Percentiles rank a stretch among this genome's conserved stretches.
phyloP scores from a whole-genome alignment of 768 basidiomycete species.

The Phaeolepiota aurea region DNA sequence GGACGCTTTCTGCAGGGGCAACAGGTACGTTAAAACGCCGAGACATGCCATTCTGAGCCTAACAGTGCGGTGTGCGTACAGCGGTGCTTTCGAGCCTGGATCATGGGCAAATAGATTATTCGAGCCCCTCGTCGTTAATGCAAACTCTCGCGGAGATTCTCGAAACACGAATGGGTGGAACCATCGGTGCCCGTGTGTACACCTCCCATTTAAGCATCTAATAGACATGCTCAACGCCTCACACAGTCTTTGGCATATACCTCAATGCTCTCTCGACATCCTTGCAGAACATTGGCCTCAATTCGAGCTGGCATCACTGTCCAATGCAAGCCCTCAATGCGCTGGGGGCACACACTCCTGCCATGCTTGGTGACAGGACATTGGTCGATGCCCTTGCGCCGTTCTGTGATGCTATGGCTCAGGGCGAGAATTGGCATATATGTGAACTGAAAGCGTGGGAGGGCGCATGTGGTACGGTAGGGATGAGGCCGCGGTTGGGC shows the following conservation, averaged over 20 bases:
- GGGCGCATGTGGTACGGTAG: conserved; percentile 39
- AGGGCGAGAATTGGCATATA: conserved; percentile 12
- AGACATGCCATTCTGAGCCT: not conserved
- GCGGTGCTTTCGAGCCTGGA: not conserved
- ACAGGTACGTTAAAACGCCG: conserved; percentile 13
- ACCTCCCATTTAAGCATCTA: conserved; percentile 3
- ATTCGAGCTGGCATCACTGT: not conserved
- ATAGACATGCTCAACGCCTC: not conserved
- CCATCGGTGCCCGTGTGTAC: conserved; percentile 39
- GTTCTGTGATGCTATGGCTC: conserved; percentile 28
- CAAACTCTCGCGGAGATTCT: conserved; percentile 28
- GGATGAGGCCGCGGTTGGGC: conserved; percentile 38
- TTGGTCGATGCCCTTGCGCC: conserved; percentile 45
- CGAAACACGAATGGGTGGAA: conserved; percentile 49
- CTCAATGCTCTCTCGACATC: conserved; percentile 26
- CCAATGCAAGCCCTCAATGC: conserved; percentile 19
- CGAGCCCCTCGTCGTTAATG: too few species aligned
- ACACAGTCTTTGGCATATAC: conserved; percentile 35
- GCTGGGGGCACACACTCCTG: conserved; percentile 36
- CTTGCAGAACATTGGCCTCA: conserved; percentile 3
- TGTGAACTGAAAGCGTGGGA: conserved; percentile 27
- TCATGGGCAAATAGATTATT: too few species aligned
- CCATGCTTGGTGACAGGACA: conserved; percentile 47
- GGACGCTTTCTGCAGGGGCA: conserved; percentile 46
- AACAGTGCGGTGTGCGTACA: not conserved